These are phyloP conservation scores for Hansenula anomala DNA, from an alignment of 1,139 yeast species.

Conservation along the genomic window DNA sequence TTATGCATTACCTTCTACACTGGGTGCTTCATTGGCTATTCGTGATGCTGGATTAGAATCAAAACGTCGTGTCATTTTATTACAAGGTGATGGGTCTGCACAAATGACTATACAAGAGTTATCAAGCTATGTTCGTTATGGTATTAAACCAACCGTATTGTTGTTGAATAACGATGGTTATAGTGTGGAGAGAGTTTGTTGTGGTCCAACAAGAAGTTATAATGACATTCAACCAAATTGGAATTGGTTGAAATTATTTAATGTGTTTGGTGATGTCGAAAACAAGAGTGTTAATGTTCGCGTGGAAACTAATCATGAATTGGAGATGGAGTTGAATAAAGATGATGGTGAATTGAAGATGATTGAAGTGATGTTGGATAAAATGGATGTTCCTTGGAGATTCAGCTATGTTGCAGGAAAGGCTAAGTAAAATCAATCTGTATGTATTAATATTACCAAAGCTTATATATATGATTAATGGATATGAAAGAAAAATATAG, in stretches of 20 bases:
- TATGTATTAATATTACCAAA: too few relatives aligned
- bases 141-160: constrained; percentile 58
- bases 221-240: constrained; percentile 75
- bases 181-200: constrained; percentile 78
- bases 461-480: too few relatives aligned
- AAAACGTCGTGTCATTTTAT: constrained; percentile 54
- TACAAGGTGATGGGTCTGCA: constrained; percentile 90
- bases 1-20: constrained; percentile 76
- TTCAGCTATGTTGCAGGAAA: constrained; percentile 22
- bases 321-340: constrained; percentile 31
- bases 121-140: constrained; percentile 58
- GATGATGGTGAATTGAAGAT: constrained; percentile 38
- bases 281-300: constrained; percentile 27
- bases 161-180: constrained; percentile 81
- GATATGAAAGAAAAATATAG: too few relatives aligned
- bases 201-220: constrained; percentile 71
- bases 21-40: constrained; percentile 72
- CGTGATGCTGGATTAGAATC: constrained; percentile 38
- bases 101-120: constrained; percentile 87
- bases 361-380: constrained; percentile 54
- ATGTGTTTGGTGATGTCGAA: constrained; percentile 61
- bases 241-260: constrained; percentile 69
- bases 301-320: constrained; percentile 30
- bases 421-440: too few relatives aligned
- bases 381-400: constrained; percentile 59